Base-by-base conservation (phyloP, 345 rosid species). In the Carallia brachiata region DNA sequence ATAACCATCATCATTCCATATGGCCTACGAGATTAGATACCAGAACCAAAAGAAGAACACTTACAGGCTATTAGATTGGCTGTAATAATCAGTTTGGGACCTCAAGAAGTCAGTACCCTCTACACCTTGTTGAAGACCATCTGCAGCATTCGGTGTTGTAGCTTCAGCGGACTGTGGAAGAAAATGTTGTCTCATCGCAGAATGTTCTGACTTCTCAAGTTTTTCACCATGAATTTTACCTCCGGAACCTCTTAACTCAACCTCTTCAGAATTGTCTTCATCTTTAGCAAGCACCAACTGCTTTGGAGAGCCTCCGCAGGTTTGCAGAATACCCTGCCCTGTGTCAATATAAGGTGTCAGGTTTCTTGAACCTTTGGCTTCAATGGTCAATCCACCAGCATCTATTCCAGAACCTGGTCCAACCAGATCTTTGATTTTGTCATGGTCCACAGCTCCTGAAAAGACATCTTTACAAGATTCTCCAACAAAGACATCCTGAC, bases 21-120 rank as follows among this genome's bases (percentile, higher is more conserved):
- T 23, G 16, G 60, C 58, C n/a, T 44, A 16, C 55, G 8, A 52
- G 36, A 9, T 7, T 1, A 50, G 52, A 31, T 17, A 23, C 6
- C 6, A 52, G n/a, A 23, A 19, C 36, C 53, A 61, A 15, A 39
- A 44, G 52, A 32, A 30, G 23, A 40, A 27, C 63, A 80, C 90
- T 84, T 83, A 86, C 93, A 71, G 68, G 80, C 70, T 52, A 67
- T 75, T 68, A 48, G 63, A 76, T 63, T 75, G 82, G 78, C 73
- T 56, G 74, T 61, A 71, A 31, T 68, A 80, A 70, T 65, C 84
- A 65, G 63, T 75, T 64, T 72, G 79, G 40, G 76, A 73, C 63
- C 67, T 86, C 75, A 61, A 59, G n/a, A 78, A 70, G 62, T 73
- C 61, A 60, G 50, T 44, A 32, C 8, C 70, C 70, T 70, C 81